These are phyloP conservation scores for Nepenthes alata DNA, from an alignment of 179 eudicot species.

Conservation along the genomic window DNA sequence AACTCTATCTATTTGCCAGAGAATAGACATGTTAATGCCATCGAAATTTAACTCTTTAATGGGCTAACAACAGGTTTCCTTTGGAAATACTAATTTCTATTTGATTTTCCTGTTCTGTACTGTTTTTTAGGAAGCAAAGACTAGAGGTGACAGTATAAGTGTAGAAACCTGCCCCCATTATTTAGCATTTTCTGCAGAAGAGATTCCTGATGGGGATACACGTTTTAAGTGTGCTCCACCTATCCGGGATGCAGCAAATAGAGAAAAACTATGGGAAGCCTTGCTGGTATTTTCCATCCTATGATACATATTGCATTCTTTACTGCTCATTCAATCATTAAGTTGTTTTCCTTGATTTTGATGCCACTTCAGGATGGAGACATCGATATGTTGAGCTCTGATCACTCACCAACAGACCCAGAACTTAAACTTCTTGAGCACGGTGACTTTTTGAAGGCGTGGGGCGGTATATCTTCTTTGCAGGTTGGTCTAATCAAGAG, in stretches of 20 bases:
- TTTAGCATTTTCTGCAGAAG: constrained; percentile 85
- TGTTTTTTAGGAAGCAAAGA: constrained; percentile 64
- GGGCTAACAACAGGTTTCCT: neutral
- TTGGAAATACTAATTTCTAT: neutral
- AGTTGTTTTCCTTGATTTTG: constrained; percentile 4
- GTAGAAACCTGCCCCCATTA: constrained; percentile 97
- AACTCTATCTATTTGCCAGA: no score
- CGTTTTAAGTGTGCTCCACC: constrained; percentile 97
- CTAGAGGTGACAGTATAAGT: constrained; percentile 76
- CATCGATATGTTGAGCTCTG: constrained; percentile 94
- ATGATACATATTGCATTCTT: neutral
- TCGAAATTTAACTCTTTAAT: neutral
- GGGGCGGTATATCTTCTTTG: constrained; percentile 98
- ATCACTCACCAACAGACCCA: constrained; percentile 83
- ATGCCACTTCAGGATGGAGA: constrained; percentile 50
- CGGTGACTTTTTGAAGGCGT: constrained; percentile 89
- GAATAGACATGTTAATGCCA: no score
- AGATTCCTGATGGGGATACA: constrained; percentile 86
- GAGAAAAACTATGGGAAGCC: constrained; percentile 74
- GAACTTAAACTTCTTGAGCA: constrained; percentile 61
- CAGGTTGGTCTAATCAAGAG: constrained; percentile 41
- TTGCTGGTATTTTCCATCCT: constrained; percentile 44
- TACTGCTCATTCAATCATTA: constrained; percentile 2
- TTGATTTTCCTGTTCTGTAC: neutral
- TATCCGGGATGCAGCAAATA: constrained; percentile 73